These are phyloP conservation scores for Epichloe coenophiala DNA, from an alignment of 2,329 filamentous ascomycete genomes.

Conservation along the genomic window DNA sequence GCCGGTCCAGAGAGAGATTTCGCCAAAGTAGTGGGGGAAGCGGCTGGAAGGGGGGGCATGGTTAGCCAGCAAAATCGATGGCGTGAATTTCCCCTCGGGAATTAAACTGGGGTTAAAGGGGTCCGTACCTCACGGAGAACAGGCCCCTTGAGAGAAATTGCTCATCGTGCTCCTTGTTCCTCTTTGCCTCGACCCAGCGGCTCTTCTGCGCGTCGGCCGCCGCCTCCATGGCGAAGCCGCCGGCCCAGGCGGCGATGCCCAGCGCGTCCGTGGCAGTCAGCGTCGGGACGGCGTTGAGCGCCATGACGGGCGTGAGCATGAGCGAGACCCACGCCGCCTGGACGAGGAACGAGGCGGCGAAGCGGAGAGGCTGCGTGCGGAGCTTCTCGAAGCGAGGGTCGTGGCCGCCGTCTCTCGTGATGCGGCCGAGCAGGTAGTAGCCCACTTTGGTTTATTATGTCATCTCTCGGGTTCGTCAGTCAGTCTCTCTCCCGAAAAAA, in stretches of 20 bases:
- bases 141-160: slow-evolving; percentile 51
- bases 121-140: slow-evolving; percentile 36
- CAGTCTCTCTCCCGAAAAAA: too few species aligned
- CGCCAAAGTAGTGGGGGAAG: slow-evolving; percentile 63
- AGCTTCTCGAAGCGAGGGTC: slow-evolving; percentile 38
- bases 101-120: too few species aligned
- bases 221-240: too few species aligned
- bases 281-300: slow-evolving; percentile 50
- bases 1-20: slow-evolving; percentile 55
- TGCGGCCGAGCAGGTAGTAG: slow-evolving; percentile 48
- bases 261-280: too few species aligned
- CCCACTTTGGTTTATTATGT: too few species aligned
- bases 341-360: slow-evolving; percentile 27
- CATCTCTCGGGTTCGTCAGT: too few species aligned
- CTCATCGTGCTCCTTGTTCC: slow-evolving; percentile 52
- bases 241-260: too few species aligned
- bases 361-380: slow-evolving; percentile 21
- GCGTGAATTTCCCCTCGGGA: too few species aligned
- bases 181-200: slow-evolving; percentile 46
- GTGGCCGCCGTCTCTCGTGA: slow-evolving; percentile 44
- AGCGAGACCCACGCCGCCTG: slow-evolving; percentile 57
- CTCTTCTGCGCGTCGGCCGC: slow-evolving; percentile 51
- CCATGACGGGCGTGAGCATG: slow-evolving; percentile 51
- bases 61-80: too few species aligned
- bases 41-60: slow-evolving; percentile 13